Evolutionary conservation across 176 grass and related monocot species (phyloP).

Genomic region (Ananas comosus): DNA sequence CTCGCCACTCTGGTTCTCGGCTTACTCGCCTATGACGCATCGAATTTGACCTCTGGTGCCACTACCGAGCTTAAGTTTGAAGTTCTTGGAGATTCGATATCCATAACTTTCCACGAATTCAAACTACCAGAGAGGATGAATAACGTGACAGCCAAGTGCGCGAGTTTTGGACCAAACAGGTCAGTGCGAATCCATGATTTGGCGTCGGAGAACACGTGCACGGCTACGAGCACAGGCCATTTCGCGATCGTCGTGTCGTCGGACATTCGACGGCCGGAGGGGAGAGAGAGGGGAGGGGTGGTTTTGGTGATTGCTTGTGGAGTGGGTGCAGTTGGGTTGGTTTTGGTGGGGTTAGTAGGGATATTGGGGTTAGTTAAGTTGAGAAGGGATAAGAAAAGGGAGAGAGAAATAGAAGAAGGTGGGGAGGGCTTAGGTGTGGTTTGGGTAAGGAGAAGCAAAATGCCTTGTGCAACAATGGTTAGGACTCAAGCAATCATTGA

Average conservation of each 20-base stretch:
- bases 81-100: not conserved
- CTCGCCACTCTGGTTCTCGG: slow-evolving; percentile 17
- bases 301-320: not conserved
- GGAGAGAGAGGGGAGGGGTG: not conserved
- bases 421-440: not conserved
- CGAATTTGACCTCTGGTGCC: not conserved
- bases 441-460: slow-evolving; percentile 17
- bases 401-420: not conserved
- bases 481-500: slow-evolving; percentile 14
- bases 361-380: slow-evolving; percentile 5
- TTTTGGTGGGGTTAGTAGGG: slow-evolving; percentile 13
- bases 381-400: slow-evolving; percentile 10
- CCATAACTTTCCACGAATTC: slow-evolving; percentile 1
- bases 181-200: not conserved
- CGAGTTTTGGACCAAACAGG: not conserved
- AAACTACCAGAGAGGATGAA: not conserved
- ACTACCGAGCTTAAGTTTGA: not conserved
- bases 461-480: slow-evolving; percentile 14
- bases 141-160: not conserved
- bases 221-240: not conserved
- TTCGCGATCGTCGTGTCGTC: slow-evolving; percentile 11
- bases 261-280: not conserved
- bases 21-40: slow-evolving; percentile 16
- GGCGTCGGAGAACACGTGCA: not conserved
- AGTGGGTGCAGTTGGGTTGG: slow-evolving; percentile 3